A percentile compares a stretch with the other conserved stretches of the same genome.
These are phyloP conservation scores for Trichoderma arundinaceum DNA, from an alignment of 2,329 filamentous ascomycete species.

Conservation along the genomic window DNA sequence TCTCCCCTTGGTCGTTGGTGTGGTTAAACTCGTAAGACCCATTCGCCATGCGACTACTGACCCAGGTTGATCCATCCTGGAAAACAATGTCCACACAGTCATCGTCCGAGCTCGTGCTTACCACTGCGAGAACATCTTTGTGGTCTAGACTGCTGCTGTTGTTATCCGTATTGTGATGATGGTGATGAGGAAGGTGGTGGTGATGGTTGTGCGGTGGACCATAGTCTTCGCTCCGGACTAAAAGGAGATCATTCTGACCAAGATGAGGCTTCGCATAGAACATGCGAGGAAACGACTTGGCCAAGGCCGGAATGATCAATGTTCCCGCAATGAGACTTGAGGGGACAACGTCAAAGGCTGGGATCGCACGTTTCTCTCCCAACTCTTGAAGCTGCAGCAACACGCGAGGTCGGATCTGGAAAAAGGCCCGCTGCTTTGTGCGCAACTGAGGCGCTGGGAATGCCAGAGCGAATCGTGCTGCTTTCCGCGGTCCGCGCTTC, in stretches of 20 bases:
- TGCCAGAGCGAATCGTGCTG: constrained; percentile 69
- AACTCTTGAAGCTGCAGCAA: constrained; percentile 74
- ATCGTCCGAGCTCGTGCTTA: constrained; percentile 64
- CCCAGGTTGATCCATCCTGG: constrained; percentile 66
- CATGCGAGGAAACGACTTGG: constrained; percentile 66
- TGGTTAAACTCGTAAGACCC: constrained; percentile 71
- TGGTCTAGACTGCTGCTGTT: constrained; percentile 53
- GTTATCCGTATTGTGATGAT: constrained; percentile 44
- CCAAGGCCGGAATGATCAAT: constrained; percentile 63
- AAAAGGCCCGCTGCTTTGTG: constrained; percentile 67
- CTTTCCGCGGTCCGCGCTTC: constrained; percentile 57
- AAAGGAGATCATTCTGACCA: constrained; percentile 70
- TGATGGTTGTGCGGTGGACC: constrained; percentile 43
- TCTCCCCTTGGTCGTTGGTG: constrained; percentile 62
- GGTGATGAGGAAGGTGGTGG: not conserved
- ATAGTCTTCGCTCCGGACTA: constrained; percentile 75
- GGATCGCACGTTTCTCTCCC: constrained; percentile 65
- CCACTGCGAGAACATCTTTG: constrained; percentile 67
- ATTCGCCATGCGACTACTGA: constrained; percentile 56
- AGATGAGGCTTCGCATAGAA: constrained; percentile 68
- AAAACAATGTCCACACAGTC: constrained; percentile 70
- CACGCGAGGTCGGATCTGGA: constrained; percentile 70
- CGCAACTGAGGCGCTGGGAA: constrained; percentile 67
- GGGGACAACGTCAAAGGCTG: constrained; percentile 75
- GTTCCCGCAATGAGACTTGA: constrained; percentile 63